Percentiles rank a stretch among this genome's conserved stretches.
Evolutionary conservation across 306 rosid species (phyloP).

Genomic region (Dalbergia cochinchinensis): DNA sequence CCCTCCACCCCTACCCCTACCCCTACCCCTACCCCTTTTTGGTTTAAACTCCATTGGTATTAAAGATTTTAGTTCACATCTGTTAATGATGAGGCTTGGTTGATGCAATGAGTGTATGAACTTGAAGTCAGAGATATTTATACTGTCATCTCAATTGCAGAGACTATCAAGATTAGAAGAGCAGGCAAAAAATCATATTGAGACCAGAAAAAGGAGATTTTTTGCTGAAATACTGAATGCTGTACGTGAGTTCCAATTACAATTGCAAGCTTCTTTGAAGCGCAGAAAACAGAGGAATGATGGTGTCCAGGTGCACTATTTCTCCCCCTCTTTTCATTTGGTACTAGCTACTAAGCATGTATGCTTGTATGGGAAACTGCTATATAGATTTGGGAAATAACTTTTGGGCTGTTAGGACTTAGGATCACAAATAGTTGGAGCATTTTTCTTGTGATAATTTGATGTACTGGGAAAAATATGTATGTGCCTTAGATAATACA

Average conservation of each 20-base stretch:
- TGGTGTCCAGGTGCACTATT: conserved; percentile 68
- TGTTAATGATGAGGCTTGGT: conserved; percentile 26
- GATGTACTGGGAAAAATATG: conserved; percentile 10
- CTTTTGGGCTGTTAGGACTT: conserved; percentile 8
- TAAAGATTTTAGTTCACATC: conserved; percentile 19
- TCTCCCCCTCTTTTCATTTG: conserved; percentile 38
- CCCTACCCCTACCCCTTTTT: background rate
- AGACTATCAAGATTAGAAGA: conserved; percentile 88
- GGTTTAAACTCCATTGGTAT: conserved; percentile 19
- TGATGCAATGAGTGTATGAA: conserved; percentile 6
- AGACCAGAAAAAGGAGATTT: conserved; percentile 89
- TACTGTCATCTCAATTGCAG: conserved; percentile 67
- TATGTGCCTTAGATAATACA: conserved; percentile 7
- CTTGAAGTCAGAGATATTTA: conserved; percentile 12
- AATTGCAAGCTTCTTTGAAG: conserved; percentile 83
- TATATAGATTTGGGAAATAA: conserved; percentile 11
- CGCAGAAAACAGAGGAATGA: conserved; percentile 94
- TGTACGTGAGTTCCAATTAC: conserved; percentile 94
- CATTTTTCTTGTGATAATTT: conserved; percentile 13
- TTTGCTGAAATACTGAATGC: conserved; percentile 87
- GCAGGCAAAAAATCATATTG: conserved; percentile 78
- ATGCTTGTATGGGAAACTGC: conserved; percentile 22
- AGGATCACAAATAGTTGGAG: background rate
- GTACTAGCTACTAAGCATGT: background rate
- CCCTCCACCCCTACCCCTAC: background rate